Conservation (phyloP, 75 land plant species). For the Gnetum montanum region DNA sequence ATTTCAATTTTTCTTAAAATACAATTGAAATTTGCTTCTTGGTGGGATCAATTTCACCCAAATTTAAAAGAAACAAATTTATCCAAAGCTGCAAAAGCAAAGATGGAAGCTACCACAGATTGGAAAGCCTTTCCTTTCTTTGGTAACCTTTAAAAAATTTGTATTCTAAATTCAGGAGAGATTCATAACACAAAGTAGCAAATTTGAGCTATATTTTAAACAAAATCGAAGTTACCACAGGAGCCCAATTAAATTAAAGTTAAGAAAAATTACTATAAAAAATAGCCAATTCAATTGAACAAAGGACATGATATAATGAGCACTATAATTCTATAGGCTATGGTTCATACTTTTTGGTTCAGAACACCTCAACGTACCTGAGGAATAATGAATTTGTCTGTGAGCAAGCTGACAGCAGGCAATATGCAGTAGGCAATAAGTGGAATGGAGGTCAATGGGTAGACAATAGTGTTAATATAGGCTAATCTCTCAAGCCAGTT, state of each 20-base stretch:
- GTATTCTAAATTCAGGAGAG: too few relatives aligned
- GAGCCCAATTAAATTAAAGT: neutral
- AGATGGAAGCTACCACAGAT: too few relatives aligned
- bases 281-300: neutral
- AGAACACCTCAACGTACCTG: constrained; percentile 21
- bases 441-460: constrained; percentile 84
- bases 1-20: neutral
- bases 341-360: neutral
- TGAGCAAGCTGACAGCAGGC: constrained; percentile 88
- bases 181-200: neutral
- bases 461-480: constrained; percentile 87
- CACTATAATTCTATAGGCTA: neutral
- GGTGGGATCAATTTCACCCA: too few relatives aligned
- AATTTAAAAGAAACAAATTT: too few relatives aligned
- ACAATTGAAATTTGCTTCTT: too few relatives aligned
- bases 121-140: too few relatives aligned
- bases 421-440: constrained; percentile 85
- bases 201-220: too few relatives aligned
- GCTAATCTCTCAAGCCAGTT: constrained; percentile 90
- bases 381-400: constrained; percentile 93
- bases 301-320: neutral
- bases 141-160: too few relatives aligned
- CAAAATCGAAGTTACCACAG: neutral
- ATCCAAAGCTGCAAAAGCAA: too few relatives aligned
- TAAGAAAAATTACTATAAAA: neutral